Percentiles rank a stretch among this genome's conserved stretches.
phyloP scores from a whole-genome alignment of 371 early-diverging fungal genomes.

The Mortierella polycephala region DNA sequence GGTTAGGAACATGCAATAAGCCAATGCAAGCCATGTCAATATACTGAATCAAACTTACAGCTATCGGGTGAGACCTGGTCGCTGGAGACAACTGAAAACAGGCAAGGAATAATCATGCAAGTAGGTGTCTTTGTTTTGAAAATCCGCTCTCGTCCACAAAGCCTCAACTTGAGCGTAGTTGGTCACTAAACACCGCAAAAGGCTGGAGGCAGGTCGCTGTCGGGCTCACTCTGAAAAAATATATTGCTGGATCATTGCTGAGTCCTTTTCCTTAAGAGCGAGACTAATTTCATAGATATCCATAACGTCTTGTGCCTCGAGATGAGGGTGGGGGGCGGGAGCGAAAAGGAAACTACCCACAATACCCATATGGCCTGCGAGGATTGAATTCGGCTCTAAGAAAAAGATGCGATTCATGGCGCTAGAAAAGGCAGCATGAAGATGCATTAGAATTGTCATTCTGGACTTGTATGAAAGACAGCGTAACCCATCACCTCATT shows the following conservation, averaged over 20 bases:
- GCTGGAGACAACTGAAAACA: conserved; percentile 16
- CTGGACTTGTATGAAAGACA: conserved; percentile 7
- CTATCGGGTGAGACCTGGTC: conserved; percentile 10
- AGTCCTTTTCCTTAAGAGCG: conserved; percentile 18
- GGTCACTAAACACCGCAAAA: conserved; percentile 10
- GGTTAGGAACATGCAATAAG: too few relatives aligned
- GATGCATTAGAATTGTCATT: conserved; percentile 6
- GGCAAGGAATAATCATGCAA: conserved; percentile 16
- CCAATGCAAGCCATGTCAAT: too few relatives aligned
- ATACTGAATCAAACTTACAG: conserved; percentile 12
- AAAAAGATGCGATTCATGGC: conserved; percentile 25
- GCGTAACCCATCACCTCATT: neutral
- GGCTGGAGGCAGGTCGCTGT: conserved; percentile 16
- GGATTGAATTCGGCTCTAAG: conserved; percentile 14
- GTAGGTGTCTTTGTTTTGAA: conserved; percentile 13
- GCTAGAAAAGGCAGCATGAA: conserved; percentile 4
- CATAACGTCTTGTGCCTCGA: conserved; percentile 16
- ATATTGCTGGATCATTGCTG: conserved; percentile 13
- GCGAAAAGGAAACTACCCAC: conserved; percentile 19
- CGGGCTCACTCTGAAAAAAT: conserved; percentile 15
- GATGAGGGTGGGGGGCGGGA: conserved; percentile 11
- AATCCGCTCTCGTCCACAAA: conserved; percentile 1
- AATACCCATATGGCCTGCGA: conserved; percentile 8
- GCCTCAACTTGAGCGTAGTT: conserved; percentile 17
- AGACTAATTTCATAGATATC: conserved; percentile 13